Percentiles rank a stretch among this genome's conserved stretches.
Evolutionary conservation across 495 filamentous ascomycete genomes (phyloP).

Genomic region (Podospora anserina): DNA sequence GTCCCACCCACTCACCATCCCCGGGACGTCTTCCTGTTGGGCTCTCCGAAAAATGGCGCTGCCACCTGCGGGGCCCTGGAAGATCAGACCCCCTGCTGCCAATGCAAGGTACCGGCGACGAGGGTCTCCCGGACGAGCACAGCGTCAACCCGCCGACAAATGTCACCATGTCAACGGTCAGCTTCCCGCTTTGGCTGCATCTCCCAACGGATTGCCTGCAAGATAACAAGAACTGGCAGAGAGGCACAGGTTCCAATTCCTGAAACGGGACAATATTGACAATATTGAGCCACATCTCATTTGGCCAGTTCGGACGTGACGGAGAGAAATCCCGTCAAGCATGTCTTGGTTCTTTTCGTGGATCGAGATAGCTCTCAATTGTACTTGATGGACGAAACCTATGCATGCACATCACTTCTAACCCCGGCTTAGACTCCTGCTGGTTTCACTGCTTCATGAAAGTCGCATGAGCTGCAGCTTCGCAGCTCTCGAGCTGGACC

Average conservation of each 20-base stretch:
- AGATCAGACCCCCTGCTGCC: conserved; percentile 16
- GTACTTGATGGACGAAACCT: not conserved
- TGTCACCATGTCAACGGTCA: conserved; percentile 22
- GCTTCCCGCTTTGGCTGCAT: conserved; percentile 10
- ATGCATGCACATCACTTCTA: not conserved
- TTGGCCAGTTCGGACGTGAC: too few relatives aligned
- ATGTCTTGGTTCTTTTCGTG: not conserved
- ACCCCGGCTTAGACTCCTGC: not conserved
- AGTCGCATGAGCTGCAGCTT: not conserved
- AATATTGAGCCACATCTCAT: not conserved
- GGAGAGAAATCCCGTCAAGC: not conserved
- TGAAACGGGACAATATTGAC: not conserved
- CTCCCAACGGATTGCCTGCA: not conserved
- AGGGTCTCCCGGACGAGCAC: not conserved
- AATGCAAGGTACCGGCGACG: conserved; percentile 22
- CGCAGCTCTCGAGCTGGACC: not conserved
- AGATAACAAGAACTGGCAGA: not conserved
- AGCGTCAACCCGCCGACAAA: conserved; percentile 23
- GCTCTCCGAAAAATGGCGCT: conserved; percentile 18
- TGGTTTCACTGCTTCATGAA: not conserved
- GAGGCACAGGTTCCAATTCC: not conserved
- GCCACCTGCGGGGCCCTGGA: conserved; percentile 3
- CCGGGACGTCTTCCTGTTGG: conserved; percentile 37
- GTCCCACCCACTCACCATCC: conserved; percentile 17
- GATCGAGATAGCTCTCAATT: not conserved